Conservation (phyloP, 768 basidiomycete species). For the Sarcomyxa edulis region DNA sequence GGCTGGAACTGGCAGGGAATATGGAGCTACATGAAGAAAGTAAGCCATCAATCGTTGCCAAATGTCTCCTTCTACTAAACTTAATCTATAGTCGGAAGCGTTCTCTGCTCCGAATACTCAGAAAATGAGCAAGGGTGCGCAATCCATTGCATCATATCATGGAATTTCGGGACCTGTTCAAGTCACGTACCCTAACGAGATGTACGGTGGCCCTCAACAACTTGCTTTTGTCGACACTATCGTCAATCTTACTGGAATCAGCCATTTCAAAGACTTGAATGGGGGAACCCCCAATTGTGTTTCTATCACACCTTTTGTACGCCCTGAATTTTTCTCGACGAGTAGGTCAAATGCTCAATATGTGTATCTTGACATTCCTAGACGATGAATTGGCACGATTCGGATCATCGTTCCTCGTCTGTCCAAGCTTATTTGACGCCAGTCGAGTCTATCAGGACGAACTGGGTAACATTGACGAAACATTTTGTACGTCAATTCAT, state of each 20-base stretch:
- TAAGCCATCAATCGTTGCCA: no score
- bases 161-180: conserved; percentile 49
- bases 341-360: no score
- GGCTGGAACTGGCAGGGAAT: conserved; percentile 45
- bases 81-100: conserved; percentile 35
- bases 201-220: conserved; percentile 56
- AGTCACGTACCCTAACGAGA: conserved; percentile 43
- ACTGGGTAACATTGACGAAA: conserved; percentile 43
- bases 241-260: conserved; percentile 41
- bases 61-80: no score
- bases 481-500: conserved; percentile 25
- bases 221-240: conserved; percentile 42
- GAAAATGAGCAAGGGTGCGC: conserved; percentile 41
- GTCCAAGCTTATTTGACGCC: conserved; percentile 51
- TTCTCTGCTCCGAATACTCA: conserved; percentile 42
- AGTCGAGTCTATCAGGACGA: conserved; percentile 38
- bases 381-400: conserved; percentile 43
- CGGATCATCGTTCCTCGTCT: conserved; percentile 50
- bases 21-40: conserved; percentile 44
- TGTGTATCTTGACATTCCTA: conserved; percentile 14
- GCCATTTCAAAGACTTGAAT: conserved; percentile 43
- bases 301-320: conserved; percentile 46
- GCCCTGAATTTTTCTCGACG: no score
- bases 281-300: conserved; percentile 54
- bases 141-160: conserved; percentile 42